Percentiles rank a stretch among this genome's conserved stretches.
phyloP scores from a whole-genome alignment of 208 protist genomes.

The Leishmania turanica region DNA sequence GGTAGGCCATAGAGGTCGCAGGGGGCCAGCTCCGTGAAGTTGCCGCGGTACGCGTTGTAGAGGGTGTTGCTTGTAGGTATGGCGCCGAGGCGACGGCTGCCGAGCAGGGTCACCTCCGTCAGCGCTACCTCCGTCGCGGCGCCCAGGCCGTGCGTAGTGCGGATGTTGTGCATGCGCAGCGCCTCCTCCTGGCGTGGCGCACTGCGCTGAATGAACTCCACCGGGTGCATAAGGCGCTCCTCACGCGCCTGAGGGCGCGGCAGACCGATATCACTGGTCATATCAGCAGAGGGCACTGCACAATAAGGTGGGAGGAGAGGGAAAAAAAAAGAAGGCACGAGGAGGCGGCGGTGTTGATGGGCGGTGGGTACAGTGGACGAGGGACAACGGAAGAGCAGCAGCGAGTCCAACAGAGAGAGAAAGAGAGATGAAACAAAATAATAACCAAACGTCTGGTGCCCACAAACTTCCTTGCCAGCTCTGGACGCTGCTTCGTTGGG shows the following conservation, averaged over 20 bases:
- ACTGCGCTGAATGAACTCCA: slow-evolving; percentile 85
- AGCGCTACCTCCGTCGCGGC: slow-evolving; percentile 72
- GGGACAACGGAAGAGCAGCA: background rate
- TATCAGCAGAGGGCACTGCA: background rate
- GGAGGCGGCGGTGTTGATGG: background rate
- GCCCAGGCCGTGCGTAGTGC: slow-evolving; percentile 75
- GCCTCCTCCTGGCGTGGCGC: slow-evolving; percentile 72
- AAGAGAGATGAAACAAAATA: background rate
- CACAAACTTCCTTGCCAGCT: background rate
- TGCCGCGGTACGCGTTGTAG: slow-evolving; percentile 86
- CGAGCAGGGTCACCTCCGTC: slow-evolving; percentile 77
- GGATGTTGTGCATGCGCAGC: slow-evolving; percentile 83
- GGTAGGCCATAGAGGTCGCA: slow-evolving; percentile 77
- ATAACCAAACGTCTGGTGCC: background rate
- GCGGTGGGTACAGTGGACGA: background rate
- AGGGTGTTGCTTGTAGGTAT: slow-evolving; percentile 74
- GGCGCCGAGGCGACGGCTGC: slow-evolving; percentile 68
- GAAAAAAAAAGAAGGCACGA: background rate
- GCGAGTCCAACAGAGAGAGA: background rate
- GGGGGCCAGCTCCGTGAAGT: slow-evolving; percentile 63
- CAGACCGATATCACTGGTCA: slow-evolving; percentile 61
- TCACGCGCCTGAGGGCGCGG: slow-evolving; percentile 44
- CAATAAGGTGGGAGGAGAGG: background rate
- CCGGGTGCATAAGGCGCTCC: slow-evolving; percentile 79
- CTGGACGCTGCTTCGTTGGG: background rate